A percentile compares a stretch with the other conserved stretches of the same genome.
phyloP scores from a whole-genome alignment of 345 rosid genomes.

The Gossypium ekmanianum region DNA sequence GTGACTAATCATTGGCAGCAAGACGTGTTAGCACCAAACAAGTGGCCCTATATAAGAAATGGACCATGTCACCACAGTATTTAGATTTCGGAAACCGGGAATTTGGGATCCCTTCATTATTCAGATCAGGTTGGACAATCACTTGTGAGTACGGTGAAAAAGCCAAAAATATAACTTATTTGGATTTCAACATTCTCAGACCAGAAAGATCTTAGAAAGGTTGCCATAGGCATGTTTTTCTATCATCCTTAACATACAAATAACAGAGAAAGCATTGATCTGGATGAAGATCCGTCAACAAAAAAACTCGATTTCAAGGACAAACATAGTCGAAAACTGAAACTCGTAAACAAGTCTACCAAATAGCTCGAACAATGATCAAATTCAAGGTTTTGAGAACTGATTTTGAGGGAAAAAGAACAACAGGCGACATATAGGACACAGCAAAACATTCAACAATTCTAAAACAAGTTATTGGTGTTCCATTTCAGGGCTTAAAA shows the following conservation, averaged over 20 bases:
- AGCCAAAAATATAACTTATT: background rate
- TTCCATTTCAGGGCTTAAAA: background rate
- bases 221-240: background rate
- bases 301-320: background rate
- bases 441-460: background rate
- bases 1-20: background rate
- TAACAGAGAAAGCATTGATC: background rate
- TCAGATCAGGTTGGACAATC: background rate
- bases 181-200: background rate
- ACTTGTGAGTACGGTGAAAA: background rate
- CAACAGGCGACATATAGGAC: background rate
- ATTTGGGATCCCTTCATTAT: background rate
- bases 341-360: background rate
- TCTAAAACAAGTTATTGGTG: background rate
- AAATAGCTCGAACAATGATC: background rate
- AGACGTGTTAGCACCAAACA: background rate
- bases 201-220: background rate
- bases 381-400: slow-evolving; percentile 1
- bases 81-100: background rate
- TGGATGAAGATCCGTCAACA: background rate
- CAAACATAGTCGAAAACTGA: background rate
- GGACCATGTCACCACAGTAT: background rate
- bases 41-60: background rate
- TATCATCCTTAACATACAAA: background rate
- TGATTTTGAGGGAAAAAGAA: background rate